phyloP scores from a whole-genome alignment of 1,284 basidiomycete genomes.

The Irpex sp. region DNA sequence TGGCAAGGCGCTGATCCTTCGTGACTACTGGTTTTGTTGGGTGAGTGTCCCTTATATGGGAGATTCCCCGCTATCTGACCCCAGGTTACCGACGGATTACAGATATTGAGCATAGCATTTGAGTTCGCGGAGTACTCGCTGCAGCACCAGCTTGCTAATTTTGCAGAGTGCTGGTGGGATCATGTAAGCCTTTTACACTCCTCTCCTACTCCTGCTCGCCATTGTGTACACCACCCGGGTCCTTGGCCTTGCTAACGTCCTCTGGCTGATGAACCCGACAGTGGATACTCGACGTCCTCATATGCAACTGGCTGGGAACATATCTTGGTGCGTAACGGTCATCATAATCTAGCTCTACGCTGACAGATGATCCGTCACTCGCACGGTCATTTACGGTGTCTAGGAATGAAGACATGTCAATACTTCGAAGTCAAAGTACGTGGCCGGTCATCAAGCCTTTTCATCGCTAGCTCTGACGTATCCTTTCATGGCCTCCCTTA shows the following conservation, averaged over 20 bases:
- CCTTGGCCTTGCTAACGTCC: background rate
- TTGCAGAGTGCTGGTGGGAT: slow-evolving; percentile 90
- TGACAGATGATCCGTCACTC: slow-evolving; percentile 8
- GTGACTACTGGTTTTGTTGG: slow-evolving; percentile 91
- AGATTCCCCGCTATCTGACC: slow-evolving; percentile 1
- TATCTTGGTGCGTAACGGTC: slow-evolving; percentile 56
- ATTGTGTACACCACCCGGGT: background rate
- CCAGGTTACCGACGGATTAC: slow-evolving; percentile 8
- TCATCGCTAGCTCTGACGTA: background rate
- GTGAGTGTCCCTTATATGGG: slow-evolving; percentile 33
- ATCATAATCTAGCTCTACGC: slow-evolving; percentile 2
- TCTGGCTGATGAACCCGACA: slow-evolving; percentile 25
- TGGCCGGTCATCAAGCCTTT: background rate
- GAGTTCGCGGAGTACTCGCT: slow-evolving; percentile 83
- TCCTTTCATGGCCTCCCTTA: background rate
- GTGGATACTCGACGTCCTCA: slow-evolving; percentile 82
- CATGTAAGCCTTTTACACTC: slow-evolving; percentile 52
- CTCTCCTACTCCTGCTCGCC: slow-evolving; percentile 5
- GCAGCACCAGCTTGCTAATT: slow-evolving; percentile 80
- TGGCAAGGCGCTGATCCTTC: slow-evolving; percentile 80
- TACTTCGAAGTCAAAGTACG: slow-evolving; percentile 72
- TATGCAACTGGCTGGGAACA: slow-evolving; percentile 85
- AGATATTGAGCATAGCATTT: slow-evolving; percentile 84
- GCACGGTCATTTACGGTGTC: background rate
- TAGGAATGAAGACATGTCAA: slow-evolving; percentile 83